Base-by-base conservation (phyloP, 2,329 filamentous ascomycete genomes). In the Pestalotiopsis sp. region DNA sequence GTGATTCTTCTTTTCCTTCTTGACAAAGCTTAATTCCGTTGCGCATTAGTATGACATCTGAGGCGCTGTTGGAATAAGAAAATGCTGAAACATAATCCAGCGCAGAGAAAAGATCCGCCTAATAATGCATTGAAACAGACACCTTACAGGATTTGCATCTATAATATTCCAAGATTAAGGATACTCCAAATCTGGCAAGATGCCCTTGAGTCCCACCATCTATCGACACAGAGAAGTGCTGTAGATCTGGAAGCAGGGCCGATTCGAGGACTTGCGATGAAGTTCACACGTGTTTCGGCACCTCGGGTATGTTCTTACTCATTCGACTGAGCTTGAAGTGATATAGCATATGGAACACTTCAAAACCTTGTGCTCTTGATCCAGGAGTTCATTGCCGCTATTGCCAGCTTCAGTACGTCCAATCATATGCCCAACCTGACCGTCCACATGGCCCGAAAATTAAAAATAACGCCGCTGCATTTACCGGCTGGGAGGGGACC, bases 381-480 rank as follows among this genome's bases (percentile, higher is more conserved):
- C 57, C 14, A 36, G 31, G 31, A 36, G 31, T 36, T 23, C 23
- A n/a, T 25, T 59, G 14, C 57, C 23, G 27, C 57, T 59, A 17
- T 14, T 59, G 57, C 57, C 23, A 59, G 13, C 57, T 59, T 36
- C n/a, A 3, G 3, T 27, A 23, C 23, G 27, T 17, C 57, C 57
- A 59, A 59, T 59, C 57, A 59, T 36, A 14, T 20, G 57, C 31
- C 59, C 59, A 40, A 41, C 14, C 13, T 36, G 57, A 36, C 25
- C n/a, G 36, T 49, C 61, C 61, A 64, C 61, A 64, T 64, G 61
- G 61, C 61, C 38, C 36, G n/a, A 49, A 56, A 66, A 49, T 66
- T 64, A 66, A 66, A 66, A 66, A 66, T 66, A 66, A 66, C 63
- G 63, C 62, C 62, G 38, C 36, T 25, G 17, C 36, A 56, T 57